phyloP scores from a whole-genome alignment of 164 flowering plant species.

The Hamamelis virginiana region DNA sequence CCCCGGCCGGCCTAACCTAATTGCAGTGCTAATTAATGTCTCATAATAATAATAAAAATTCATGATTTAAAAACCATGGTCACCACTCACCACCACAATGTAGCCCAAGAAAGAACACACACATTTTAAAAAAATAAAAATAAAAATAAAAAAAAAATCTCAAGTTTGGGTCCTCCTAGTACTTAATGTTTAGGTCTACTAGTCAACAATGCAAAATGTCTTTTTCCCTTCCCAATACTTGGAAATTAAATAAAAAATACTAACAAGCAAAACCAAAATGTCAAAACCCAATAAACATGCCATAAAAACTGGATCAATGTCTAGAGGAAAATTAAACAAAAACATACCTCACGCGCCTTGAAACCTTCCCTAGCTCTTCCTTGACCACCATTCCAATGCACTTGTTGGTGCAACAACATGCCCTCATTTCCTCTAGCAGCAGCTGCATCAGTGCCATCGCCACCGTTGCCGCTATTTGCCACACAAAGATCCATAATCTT shows the following conservation, averaged over 20 bases:
- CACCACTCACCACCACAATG: not conserved
- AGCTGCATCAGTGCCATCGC: not conserved
- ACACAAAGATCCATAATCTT: constrained; percentile 59
- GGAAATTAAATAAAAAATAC: too few species aligned
- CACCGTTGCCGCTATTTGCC: constrained; percentile 8
- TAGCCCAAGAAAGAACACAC: not conserved
- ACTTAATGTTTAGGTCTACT: not conserved
- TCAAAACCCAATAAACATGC: not conserved
- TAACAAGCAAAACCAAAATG: not conserved
- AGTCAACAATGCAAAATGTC: not conserved
- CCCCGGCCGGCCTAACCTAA: too few species aligned
- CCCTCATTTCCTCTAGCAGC: not conserved
- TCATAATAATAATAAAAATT: not conserved
- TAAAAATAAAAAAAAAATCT: too few species aligned
- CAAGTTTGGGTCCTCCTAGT: not conserved
- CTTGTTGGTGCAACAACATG: not conserved
- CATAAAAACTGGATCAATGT: constrained; percentile 13
- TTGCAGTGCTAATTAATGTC: too few species aligned
- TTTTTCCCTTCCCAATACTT: not conserved
- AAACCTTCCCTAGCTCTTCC: constrained; percentile 20
- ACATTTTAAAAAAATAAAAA: too few species aligned
- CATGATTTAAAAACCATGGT: not conserved
- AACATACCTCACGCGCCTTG: constrained; percentile 27
- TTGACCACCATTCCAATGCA: constrained; percentile 20
- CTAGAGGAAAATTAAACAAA: too few species aligned